Base-by-base conservation (phyloP, 495 filamentous ascomycete species). In the Penicillium parvum region DNA sequence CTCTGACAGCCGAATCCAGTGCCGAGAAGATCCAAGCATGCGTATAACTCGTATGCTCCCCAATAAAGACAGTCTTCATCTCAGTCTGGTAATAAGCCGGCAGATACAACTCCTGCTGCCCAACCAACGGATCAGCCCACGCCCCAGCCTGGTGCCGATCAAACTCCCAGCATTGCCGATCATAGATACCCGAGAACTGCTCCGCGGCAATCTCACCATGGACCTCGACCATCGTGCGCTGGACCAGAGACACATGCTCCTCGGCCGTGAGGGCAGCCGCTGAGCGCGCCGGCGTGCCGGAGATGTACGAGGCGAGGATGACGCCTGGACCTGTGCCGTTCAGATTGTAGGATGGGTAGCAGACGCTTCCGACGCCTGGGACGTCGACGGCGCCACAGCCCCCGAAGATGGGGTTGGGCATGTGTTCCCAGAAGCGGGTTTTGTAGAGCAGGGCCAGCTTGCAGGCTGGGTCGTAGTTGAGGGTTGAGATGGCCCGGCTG, bases 41-140 rank as follows among this genome's bases (percentile, higher is more conserved):
- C n/a, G 83, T 85, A 59, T 83, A 85, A 33, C 74, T 77, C 1
- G 82, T 86, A 55, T 85, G 82, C 61, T 86, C 82, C 11, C 83
- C 83, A 4, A 85, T 67, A 37, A 85, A 85, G 26, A 86, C 76
- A 26, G 80, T 78, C 52, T 76, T 75, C 29, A 75, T 72, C 54
- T 85, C 79, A 0, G 83, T 85, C 58, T 83, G 71, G 45, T 82
- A 86, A 43, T 81, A 86, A 38, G 82, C 78, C 0, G 83, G 83
- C 11, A 86, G 61, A 55, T 82, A 85, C 37, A 86, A 43, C 58
- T 78, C 65, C 47, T 86, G 82, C 62, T 83, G 76, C 0, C 82
- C 82, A 1, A 76, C 55, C 1, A 57, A 47, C 7, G 82, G 82
- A 15, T 47, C 48, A 3, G 75, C 75, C 82, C 81, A 85, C 8